Conservation (phyloP, 139 green algal species). For the Zygnema cylindricum region DNA sequence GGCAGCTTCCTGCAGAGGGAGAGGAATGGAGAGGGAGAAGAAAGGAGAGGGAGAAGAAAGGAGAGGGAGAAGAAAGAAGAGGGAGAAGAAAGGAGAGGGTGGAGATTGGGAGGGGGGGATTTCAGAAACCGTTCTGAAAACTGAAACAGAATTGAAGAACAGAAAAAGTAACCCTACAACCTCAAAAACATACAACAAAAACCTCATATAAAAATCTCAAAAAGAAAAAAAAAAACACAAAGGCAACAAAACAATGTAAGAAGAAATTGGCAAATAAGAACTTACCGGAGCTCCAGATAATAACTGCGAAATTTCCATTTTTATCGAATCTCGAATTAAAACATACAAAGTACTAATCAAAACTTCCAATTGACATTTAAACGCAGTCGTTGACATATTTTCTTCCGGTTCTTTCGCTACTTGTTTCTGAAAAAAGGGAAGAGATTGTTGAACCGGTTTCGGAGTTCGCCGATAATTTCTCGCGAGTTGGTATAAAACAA, state of each 20-base stretch:
- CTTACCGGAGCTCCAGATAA: not conserved
- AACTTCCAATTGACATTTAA: slow-evolving; percentile 32
- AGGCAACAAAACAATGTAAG: not conserved
- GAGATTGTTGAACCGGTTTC: not conserved
- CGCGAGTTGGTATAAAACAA: slow-evolving; percentile 92
- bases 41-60: not conserved
- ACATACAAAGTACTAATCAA: slow-evolving; percentile 30
- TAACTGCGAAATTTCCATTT: not conserved
- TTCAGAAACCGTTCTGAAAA: not conserved
- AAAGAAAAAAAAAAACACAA: not conserved
- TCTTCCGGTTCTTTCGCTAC: not conserved
- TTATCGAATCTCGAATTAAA: slow-evolving; percentile 2
- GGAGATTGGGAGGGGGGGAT: not conserved
- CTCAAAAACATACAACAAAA: too few species aligned
- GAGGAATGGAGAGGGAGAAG: not conserved
- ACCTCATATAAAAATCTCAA: too few species aligned
- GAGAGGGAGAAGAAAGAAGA: not conserved
- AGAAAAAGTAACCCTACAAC: too few species aligned
- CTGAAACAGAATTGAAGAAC: not conserved
- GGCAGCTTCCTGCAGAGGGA: not conserved
- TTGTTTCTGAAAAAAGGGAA: not conserved
- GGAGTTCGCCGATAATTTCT: not conserved
- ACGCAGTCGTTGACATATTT: slow-evolving; percentile 2
- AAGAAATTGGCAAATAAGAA: not conserved
- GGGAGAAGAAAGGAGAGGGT: not conserved